phyloP scores from a whole-genome alignment of 2,329 filamentous ascomycete genomes.

The Tolypocladium guangdongense region DNA sequence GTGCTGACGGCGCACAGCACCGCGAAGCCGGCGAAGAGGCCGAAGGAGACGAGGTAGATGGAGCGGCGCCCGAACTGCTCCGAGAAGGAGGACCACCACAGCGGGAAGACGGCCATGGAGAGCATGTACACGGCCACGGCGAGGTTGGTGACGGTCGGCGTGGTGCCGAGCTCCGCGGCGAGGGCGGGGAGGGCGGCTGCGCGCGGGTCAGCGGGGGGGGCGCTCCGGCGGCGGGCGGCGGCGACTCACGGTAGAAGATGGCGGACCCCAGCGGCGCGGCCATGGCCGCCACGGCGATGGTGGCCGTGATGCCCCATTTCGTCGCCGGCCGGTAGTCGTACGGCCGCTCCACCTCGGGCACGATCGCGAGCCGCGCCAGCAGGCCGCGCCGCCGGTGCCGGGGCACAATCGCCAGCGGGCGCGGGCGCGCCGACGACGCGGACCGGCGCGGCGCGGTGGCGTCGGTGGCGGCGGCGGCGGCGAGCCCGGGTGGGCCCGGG shows the following conservation, averaged over 20 bases:
- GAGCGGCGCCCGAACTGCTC: constrained; percentile 61
- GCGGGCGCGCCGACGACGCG: constrained; percentile 27
- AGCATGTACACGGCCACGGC: constrained; percentile 75
- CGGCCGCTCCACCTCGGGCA: constrained; percentile 71
- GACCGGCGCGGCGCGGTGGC: neutral
- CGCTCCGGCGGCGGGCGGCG: too few species aligned
- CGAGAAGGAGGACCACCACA: constrained; percentile 81
- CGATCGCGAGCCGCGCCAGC: constrained; percentile 55
- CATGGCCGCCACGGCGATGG: constrained; percentile 66
- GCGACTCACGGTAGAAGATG: constrained; percentile 70
- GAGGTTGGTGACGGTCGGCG: constrained; percentile 59
- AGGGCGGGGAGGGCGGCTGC: constrained; percentile 61
- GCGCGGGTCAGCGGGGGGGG: too few species aligned
- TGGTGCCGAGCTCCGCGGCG: constrained; percentile 47
- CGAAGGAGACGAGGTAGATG: constrained; percentile 69
- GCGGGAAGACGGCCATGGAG: constrained; percentile 69
- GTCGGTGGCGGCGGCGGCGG: too few species aligned
- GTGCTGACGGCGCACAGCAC: constrained; percentile 56
- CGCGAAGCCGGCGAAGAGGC: constrained; percentile 61
- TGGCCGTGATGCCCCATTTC: constrained; percentile 77
- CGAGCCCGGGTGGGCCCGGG: too few species aligned
- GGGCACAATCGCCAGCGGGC: constrained; percentile 28
- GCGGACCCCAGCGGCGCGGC: constrained; percentile 75
- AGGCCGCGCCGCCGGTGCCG: constrained; percentile 53
- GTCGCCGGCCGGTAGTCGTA: constrained; percentile 60